A percentile compares a stretch with the other conserved stretches of the same genome.
phyloP scores from a whole-genome alignment of 345 rosid species.

The Syzygium grande region DNA sequence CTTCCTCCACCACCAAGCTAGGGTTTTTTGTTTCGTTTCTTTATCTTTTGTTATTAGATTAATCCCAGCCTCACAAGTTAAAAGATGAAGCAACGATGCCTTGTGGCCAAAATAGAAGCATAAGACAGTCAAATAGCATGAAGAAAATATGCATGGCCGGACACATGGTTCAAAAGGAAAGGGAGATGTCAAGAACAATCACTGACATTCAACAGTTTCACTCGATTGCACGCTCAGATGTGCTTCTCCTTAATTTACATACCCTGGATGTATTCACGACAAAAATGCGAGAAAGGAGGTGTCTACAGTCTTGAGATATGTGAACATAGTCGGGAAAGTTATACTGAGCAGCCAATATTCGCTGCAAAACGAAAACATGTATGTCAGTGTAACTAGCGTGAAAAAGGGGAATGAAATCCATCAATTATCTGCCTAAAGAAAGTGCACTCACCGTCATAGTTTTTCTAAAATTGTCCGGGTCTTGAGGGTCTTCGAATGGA shows the following conservation, averaged over 20 bases:
- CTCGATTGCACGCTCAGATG: neutral
- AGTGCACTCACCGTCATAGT: constrained; percentile 28
- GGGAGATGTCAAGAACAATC: neutral
- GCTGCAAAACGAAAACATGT: neutral
- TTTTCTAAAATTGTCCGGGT: constrained; percentile 44
- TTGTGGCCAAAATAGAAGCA: neutral
- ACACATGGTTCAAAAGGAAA: neutral
- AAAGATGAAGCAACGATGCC: neutral
- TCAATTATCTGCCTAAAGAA: neutral
- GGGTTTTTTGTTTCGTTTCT: neutral
- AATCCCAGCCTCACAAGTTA: neutral
- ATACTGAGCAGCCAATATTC: constrained; percentile 14
- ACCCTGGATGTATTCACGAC: constrained; percentile 15
- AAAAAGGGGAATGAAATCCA: neutral
- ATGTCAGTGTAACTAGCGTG: neutral
- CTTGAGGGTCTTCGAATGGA: constrained; percentile 47
- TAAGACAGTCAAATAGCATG: neutral
- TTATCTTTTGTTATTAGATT: neutral
- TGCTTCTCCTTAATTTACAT: neutral
- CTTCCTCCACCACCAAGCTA: neutral
- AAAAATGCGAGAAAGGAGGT: constrained; percentile 16
- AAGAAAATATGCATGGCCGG: neutral
- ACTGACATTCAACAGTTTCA: neutral
- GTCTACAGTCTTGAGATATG: constrained; percentile 15
- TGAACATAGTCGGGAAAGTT: constrained; percentile 8